phyloP scores from a whole-genome alignment of 345 rosid genomes.

The Viola odorata region DNA sequence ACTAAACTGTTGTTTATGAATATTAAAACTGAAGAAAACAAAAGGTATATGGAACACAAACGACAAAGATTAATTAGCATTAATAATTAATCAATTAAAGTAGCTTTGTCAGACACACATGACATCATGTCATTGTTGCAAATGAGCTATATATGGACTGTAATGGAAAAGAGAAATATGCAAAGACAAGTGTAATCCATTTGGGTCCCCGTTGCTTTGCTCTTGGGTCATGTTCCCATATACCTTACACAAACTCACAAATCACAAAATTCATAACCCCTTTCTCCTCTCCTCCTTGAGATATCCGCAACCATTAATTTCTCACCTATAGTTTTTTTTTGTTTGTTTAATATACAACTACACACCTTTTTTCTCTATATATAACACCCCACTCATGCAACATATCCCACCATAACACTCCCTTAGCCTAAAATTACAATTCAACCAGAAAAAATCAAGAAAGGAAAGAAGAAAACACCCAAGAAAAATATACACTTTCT shows the following conservation, averaged over 20 bases:
- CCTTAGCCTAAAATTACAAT: slow-evolving; percentile 11
- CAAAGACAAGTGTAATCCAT: slow-evolving; percentile 24
- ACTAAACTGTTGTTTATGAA: too few relatives aligned
- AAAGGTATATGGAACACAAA: too few relatives aligned
- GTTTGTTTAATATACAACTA: neutral
- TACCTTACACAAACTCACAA: neutral
- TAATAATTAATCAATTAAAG: too few relatives aligned
- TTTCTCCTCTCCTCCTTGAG: slow-evolving; percentile 35
- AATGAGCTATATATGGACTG: too few relatives aligned
- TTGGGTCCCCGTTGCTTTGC: slow-evolving; percentile 36
- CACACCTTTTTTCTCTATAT: slow-evolving; percentile 16
- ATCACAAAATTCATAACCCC: slow-evolving; percentile 7
- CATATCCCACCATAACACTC: slow-evolving; percentile 15
- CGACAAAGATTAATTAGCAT: too few relatives aligned
- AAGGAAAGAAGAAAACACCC: neutral
- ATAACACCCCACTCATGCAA: slow-evolving; percentile 38
- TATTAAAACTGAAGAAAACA: too few relatives aligned
- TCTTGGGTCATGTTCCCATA: slow-evolving; percentile 43
- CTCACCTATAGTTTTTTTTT: slow-evolving; percentile 6
- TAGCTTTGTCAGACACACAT: too few relatives aligned
- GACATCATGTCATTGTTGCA: too few relatives aligned
- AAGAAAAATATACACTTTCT: neutral
- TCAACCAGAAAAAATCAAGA: neutral
- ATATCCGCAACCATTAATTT: slow-evolving; percentile 48
- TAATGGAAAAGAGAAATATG: neutral